phyloP scores from a whole-genome alignment of 352 stramenopile species.

The Pythium grandisporangium region DNA sequence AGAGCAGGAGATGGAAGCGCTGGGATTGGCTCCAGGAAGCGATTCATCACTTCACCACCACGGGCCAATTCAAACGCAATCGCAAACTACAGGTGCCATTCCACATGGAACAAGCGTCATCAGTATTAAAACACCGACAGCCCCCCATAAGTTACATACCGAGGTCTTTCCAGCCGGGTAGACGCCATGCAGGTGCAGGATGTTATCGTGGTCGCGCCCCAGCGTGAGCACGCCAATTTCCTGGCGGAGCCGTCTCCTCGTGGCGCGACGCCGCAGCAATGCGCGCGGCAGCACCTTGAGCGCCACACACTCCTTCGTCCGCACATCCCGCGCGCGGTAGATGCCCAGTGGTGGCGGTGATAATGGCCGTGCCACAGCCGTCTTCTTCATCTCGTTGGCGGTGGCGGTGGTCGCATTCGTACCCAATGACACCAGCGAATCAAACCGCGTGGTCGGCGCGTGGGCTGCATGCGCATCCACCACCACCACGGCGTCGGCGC shows the following conservation, averaged over 20 bases:
- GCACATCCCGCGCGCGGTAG: conserved; percentile 44
- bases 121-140: not conserved
- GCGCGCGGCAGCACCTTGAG: conserved; percentile 61
- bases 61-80: conserved; percentile 69
- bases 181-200: conserved; percentile 61
- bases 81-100: conserved; percentile 21
- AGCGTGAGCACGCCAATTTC: conserved; percentile 51
- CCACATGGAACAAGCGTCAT: not conserved
- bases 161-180: conserved; percentile 27
- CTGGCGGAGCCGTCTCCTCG: conserved; percentile 50
- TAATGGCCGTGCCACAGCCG: not conserved
- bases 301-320: conserved; percentile 56
- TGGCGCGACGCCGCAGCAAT: conserved; percentile 27
- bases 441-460: conserved; percentile 33
- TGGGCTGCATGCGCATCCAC: conserved; percentile 1
- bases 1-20: no score
- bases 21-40: no score
- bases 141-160: not conserved
- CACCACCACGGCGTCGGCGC: conserved; percentile 23
- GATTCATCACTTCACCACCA: conserved; percentile 48
- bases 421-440: conserved; percentile 34
- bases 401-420: conserved; percentile 8
- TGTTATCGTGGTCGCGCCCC: conserved; percentile 37
- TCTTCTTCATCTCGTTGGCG: conserved; percentile 1
- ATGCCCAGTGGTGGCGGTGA: conserved; percentile 24